Evolutionary conservation across 192 early-diverging fungal species (phyloP), one percentile per base, ranked within the genome.

Genomic region (Linnemannia exigua): DNA sequence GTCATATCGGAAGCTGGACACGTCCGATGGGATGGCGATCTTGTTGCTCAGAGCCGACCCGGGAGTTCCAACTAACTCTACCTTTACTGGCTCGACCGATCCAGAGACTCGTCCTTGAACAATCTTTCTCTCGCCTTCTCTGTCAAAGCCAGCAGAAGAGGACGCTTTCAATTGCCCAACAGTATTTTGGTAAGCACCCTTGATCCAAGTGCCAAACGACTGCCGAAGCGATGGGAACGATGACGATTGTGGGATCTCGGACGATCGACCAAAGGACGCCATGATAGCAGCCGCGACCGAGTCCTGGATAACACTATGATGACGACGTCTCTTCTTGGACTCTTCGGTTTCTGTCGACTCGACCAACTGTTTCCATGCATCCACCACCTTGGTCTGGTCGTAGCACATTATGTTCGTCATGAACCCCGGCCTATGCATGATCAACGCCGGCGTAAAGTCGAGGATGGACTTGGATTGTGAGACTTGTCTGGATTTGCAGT

Each of bases 1-100:
- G 69, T 86, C 84, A 50, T 86, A 86, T 36, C 51, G 84, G 66
- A 86, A 80, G 47, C 77, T 79, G 14, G 84, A 86, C 2, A 77
- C 66, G n/a, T 80, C 77, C 70, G 80, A 20, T 16, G 84, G 84
- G 17, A 77, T 66, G 28, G 70, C 41, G 6, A 54, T 67, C 14
- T 77, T 69, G 7, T 35, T 46, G 63, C 17, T 37, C 63, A 33
- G 20, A 37, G 44, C 28, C 12, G 41, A 36, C 9, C 14, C 7
- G 0, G 66, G 8, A 3, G 46, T 9, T 12, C 38, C 68, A 19
- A 1, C 37, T 1, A 25, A 12, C 28, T 63, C 36, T 16, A n/a
- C 1, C 9, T n/a, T 70, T 5, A 16, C 38, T 12, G 33, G 16
- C 11, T 36, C n/a, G 9, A 41, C 68, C 68, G 68, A 41, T 12